Evolutionary conservation across 2,329 filamentous ascomycete species (phyloP), one percentile per base, ranked within the genome.

Genomic region (Epichloe festucae): DNA sequence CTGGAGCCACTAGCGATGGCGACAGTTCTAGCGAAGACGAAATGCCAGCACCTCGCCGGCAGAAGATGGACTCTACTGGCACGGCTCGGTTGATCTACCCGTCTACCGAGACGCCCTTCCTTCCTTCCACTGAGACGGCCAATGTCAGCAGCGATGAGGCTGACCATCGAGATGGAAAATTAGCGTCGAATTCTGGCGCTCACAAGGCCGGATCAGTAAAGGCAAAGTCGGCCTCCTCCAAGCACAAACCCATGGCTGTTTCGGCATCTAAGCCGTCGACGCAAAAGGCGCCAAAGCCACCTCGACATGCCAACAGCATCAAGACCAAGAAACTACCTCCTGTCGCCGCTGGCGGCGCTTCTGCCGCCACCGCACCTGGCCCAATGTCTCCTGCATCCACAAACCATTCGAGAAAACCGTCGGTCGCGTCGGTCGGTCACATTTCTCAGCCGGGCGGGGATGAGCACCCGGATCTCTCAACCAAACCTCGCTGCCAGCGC

Each of bases 401-500:
- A 50, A 82, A 86, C 17, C 75, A 85, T 56, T 82, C 86, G 35
- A 84, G 87, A 60, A 93, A 93, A 69, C 79, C 81, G 40, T 90
- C 87, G 1, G 75, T 84, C 52, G 77, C 82, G 11, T 89, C 87
- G 14, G 69, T 68, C 14, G 66, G 66, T 14, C 62, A 67, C 39
- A 57, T 73, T 46, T 69, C 74, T 5, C 71, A 73, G 7, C 73
- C 75, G 35, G 88, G 89, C 58, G 67, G 95, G 58, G 90, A 96
- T 58, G 90, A 96, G 52, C 75, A 95, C 47, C 93, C 90, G 3
- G 91, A 98, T 60, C 73, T 97, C 19, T 96, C 91, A 0, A 90
- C 86, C 58, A 96, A 97, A 71, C 93, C 93, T 52, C 89, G 93
- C 56, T 98, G 93, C 74, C 93, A 98, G 68, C 86, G 93, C 53